These are phyloP conservation scores for Cichorium intybus DNA, from an alignment of 140 eudicot species.

Conservation along the genomic window DNA sequence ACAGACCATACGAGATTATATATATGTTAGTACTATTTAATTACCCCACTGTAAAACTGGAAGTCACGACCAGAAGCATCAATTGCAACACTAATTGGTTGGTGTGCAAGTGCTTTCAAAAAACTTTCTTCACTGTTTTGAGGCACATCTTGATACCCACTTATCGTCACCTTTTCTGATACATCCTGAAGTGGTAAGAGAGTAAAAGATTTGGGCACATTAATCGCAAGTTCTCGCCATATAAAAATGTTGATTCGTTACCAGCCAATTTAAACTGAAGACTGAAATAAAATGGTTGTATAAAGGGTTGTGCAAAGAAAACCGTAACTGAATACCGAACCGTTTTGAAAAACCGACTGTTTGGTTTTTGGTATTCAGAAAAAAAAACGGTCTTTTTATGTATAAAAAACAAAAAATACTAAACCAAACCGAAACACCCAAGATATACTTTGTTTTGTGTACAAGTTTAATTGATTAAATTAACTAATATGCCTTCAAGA, in stretches of 20 bases:
- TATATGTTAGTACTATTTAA: not conserved
- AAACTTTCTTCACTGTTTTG: constrained; percentile 47
- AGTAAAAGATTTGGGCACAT: not conserved
- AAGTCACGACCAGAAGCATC: constrained; percentile 74
- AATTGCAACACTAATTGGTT: constrained; percentile 60
- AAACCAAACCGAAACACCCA: no score
- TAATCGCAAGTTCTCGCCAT: not conserved
- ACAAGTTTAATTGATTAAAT: no score
- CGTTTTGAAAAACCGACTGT: no score
- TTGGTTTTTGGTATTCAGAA: no score
- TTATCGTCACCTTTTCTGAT: constrained; percentile 48
- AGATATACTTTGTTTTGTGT: no score
- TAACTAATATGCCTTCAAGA: no score
- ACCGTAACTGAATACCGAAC: no score
- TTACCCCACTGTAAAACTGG: constrained; percentile 74
- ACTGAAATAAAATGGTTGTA: no score
- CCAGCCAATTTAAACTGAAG: no score
- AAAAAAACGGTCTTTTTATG: no score
- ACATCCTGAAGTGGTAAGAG: constrained; percentile 26
- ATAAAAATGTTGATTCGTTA: not conserved
- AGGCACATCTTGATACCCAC: constrained; percentile 59
- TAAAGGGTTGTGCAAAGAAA: no score
- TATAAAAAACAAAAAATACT: no score
- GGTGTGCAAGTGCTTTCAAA: constrained; percentile 69
- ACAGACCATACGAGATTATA: not conserved